Conservation (phyloP, 2,329 filamentous ascomycete species). For the Pseudocercospora fuligena region DNA sequence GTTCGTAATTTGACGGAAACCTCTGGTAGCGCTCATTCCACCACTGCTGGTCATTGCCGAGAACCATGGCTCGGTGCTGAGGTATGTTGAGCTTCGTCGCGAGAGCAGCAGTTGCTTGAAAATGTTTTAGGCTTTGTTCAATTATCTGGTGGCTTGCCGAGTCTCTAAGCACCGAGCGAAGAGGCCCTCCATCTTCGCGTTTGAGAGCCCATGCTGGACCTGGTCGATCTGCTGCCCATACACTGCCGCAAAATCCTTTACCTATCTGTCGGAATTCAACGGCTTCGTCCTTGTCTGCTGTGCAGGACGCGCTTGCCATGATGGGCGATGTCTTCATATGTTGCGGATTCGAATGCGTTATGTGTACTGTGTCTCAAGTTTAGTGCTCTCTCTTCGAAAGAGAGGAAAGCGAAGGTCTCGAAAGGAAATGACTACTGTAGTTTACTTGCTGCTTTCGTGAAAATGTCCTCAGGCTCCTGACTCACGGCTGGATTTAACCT, state of each 20-base stretch:
- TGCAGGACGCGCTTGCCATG: neutral
- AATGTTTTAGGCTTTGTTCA: neutral
- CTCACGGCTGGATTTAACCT: too few relatives aligned
- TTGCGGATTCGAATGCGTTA: too few relatives aligned
- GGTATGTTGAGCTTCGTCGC: constrained; percentile 7
- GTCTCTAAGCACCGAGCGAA: constrained; percentile 3
- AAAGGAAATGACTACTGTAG: too few relatives aligned
- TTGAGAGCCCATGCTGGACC: constrained; percentile 13
- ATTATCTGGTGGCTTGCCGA: constrained; percentile 9
- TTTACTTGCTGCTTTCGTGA: too few relatives aligned
- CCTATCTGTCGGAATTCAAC: constrained; percentile 14
- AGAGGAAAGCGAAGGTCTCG: too few relatives aligned
- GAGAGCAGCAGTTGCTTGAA: neutral
- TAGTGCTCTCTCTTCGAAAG: too few relatives aligned
- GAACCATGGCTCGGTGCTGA: neutral
- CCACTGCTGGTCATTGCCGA: neutral
- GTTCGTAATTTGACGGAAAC: constrained; percentile 7
- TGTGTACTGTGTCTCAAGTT: too few relatives aligned
- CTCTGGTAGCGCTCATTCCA: neutral
- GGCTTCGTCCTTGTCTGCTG: neutral
- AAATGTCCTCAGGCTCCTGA: too few relatives aligned
- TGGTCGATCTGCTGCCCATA: constrained; percentile 14
- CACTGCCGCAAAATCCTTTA: constrained; percentile 20
- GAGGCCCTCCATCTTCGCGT: constrained; percentile 16
- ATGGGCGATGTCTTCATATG: too few relatives aligned